phyloP scores from a whole-genome alignment of 257 asterid genomes.

The Nicotiana noctiflora region DNA sequence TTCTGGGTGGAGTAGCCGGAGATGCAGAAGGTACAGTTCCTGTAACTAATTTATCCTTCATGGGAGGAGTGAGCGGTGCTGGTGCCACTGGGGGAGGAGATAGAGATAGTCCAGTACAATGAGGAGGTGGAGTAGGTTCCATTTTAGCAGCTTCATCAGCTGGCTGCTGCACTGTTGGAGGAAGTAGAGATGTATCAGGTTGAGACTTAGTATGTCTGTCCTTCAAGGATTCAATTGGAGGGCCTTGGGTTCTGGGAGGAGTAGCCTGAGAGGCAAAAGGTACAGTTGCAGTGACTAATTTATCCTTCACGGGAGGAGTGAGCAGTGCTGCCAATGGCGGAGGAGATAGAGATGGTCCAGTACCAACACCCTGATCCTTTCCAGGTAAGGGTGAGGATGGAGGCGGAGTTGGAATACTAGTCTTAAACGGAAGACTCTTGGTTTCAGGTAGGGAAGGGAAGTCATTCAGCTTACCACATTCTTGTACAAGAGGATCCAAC shows the following conservation, averaged over 20 bases:
- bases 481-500: slow-evolving; percentile 13
- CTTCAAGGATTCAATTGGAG: not conserved
- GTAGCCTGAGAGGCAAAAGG: slow-evolving; percentile 11
- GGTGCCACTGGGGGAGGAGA: slow-evolving; percentile 8
- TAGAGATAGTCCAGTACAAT: slow-evolving; percentile 2
- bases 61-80: slow-evolving; percentile 29
- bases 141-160: slow-evolving; percentile 7
- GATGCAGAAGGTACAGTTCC: slow-evolving; percentile 17
- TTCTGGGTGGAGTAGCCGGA: slow-evolving; percentile 11
- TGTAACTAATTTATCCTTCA: slow-evolving; percentile 30
- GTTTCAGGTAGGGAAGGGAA: slow-evolving; percentile 24
- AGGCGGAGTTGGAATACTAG: slow-evolving; percentile 27
- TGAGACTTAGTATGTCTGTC: not conserved
- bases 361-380: slow-evolving; percentile 26
- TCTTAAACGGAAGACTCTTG: slow-evolving; percentile 19
- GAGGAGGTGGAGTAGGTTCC: slow-evolving; percentile 18
- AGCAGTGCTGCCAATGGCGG: slow-evolving; percentile 19
- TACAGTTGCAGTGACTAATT: slow-evolving; percentile 17
- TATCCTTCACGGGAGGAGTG: slow-evolving; percentile 34
- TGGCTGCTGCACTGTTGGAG: not conserved
- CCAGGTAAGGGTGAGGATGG: slow-evolving; percentile 21
- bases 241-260: slow-evolving; percentile 16
- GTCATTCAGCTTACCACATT: slow-evolving; percentile 15
- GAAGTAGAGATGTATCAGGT: not conserved
- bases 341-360: slow-evolving; percentile 19